These are phyloP conservation scores for Psilocybe cubensis DNA, from an alignment of 768 basidiomycete species.

Conservation along the genomic window DNA sequence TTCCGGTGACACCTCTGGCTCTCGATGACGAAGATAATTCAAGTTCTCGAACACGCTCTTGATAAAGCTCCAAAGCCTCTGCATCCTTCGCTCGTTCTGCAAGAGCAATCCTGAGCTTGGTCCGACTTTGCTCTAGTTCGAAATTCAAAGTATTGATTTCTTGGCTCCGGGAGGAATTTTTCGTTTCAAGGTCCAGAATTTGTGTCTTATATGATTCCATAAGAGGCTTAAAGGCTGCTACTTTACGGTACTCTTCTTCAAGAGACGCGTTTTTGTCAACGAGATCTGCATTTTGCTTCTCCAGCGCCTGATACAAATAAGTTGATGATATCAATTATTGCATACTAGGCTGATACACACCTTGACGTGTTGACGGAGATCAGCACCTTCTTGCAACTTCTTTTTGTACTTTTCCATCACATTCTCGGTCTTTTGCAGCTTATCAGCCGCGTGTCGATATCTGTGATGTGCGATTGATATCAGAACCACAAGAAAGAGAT, in stretches of 20 bases:
- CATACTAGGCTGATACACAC: slow-evolving; percentile 39
- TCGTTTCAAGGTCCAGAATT: slow-evolving; percentile 79
- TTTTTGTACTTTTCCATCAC: slow-evolving; percentile 99
- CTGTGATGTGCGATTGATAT: slow-evolving; percentile 38
- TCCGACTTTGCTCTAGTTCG: slow-evolving; percentile 76
- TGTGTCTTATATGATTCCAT: slow-evolving; percentile 93
- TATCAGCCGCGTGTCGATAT: slow-evolving; percentile 91
- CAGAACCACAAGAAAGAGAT: neutral
- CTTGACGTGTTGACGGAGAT: slow-evolving; percentile 85
- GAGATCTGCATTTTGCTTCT: slow-evolving; percentile 91
- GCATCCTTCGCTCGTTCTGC: slow-evolving; percentile 79
- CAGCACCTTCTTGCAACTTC: slow-evolving; percentile 94
- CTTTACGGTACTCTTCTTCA: slow-evolving; percentile 92
- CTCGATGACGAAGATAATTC: slow-evolving; percentile 66
- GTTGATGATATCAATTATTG: neutral
- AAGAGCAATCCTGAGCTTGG: slow-evolving; percentile 65
- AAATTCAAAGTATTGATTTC: slow-evolving; percentile 75
- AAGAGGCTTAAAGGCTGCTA: slow-evolving; percentile 82
- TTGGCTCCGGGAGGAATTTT: slow-evolving; percentile 63
- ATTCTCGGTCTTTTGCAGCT: slow-evolving; percentile 91
- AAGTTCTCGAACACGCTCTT: slow-evolving; percentile 88
- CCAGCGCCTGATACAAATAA: slow-evolving; percentile 61
- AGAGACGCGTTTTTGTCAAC: slow-evolving; percentile 89
- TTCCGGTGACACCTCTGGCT: slow-evolving; percentile 32
- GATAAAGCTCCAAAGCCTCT: slow-evolving; percentile 86